phyloP scores from a whole-genome alignment of 768 basidiomycete species.

The Pleurotus pulmonarius region DNA sequence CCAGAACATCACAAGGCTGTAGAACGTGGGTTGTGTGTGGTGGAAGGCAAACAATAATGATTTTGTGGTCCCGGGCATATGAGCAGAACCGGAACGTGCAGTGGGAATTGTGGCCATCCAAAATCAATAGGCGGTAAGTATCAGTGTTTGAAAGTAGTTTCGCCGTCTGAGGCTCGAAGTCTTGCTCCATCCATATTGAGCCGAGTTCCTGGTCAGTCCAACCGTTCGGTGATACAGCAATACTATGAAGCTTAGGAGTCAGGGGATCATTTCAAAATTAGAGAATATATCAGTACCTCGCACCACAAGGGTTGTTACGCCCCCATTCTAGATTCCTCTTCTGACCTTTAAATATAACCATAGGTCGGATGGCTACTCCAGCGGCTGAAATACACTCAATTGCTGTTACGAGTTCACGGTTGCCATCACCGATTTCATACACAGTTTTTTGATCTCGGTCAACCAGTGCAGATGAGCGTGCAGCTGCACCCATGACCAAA shows the following conservation, averaged over 20 bases:
- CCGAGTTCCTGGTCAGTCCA: constrained; percentile 37
- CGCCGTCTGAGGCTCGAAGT: too few relatives aligned
- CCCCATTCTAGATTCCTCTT: constrained; percentile 18
- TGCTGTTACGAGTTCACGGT: constrained; percentile 41
- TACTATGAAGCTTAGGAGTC: constrained; percentile 15
- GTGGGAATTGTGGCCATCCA: constrained; percentile 37
- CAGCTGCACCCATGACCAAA: constrained; percentile 16
- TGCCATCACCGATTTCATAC: constrained; percentile 21
- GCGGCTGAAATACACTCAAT: constrained; percentile 42
- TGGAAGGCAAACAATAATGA: constrained; percentile 31
- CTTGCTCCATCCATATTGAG: constrained; percentile 25
- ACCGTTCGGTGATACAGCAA: constrained; percentile 30
- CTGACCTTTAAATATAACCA: constrained; percentile 34
- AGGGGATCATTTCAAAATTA: not conserved
- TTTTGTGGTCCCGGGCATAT: constrained; percentile 21
- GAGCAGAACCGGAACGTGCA: constrained; percentile 26
- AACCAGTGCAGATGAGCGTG: constrained; percentile 11
- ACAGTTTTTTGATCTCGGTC: constrained; percentile 14
- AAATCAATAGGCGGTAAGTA: constrained; percentile 25
- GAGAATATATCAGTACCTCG: constrained; percentile 16
- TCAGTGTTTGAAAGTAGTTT: not conserved
- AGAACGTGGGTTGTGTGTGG: constrained; percentile 33
- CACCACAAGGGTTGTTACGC: constrained; percentile 21
- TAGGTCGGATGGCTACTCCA: constrained; percentile 30
- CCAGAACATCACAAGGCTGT: constrained; percentile 32